A percentile compares a stretch with the other conserved stretches of the same genome.
phyloP scores from a whole-genome alignment of 2,329 filamentous ascomycete species.

The Pseudohalonectria lignicola region DNA sequence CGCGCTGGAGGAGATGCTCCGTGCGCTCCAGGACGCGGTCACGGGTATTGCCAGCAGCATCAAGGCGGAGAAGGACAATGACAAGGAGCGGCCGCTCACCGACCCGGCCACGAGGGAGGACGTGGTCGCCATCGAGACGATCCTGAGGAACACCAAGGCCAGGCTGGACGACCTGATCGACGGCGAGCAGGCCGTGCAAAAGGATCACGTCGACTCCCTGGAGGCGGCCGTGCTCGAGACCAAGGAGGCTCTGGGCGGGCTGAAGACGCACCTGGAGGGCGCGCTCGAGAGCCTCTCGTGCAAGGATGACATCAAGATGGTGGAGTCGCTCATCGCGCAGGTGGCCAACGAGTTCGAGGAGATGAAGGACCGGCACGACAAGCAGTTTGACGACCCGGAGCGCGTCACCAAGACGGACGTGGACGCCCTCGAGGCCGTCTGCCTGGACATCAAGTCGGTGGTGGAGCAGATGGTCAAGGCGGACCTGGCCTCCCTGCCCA shows the following conservation, averaged over 20 bases:
- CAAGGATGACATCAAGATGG: slow-evolving; percentile 62
- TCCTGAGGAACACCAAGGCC: slow-evolving; percentile 80
- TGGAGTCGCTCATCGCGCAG: slow-evolving; percentile 72
- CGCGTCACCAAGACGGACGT: slow-evolving; percentile 72
- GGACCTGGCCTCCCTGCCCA: slow-evolving; percentile 59
- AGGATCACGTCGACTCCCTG: slow-evolving; percentile 54
- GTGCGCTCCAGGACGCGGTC: slow-evolving; percentile 28
- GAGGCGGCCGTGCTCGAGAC: slow-evolving; percentile 61
- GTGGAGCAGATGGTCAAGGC: slow-evolving; percentile 64
- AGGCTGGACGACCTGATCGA: slow-evolving; percentile 74
- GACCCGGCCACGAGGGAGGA: slow-evolving; percentile 67
- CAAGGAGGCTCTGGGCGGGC: slow-evolving; percentile 54
- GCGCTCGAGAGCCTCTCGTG: slow-evolving; percentile 45
- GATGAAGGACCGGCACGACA: slow-evolving; percentile 46
- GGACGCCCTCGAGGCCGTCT: slow-evolving; percentile 68
- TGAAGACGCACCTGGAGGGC: slow-evolving; percentile 15
- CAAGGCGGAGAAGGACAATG: not conserved
- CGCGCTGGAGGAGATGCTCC: slow-evolving; percentile 38
- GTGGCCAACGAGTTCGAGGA: slow-evolving; percentile 69
- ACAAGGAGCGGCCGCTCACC: slow-evolving; percentile 12
- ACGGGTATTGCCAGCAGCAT: slow-evolving; percentile 14
- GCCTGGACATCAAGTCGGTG: slow-evolving; percentile 73
- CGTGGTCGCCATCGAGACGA: slow-evolving; percentile 79
- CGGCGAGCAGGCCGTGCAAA: slow-evolving; percentile 57
- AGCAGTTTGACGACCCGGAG: slow-evolving; percentile 44